phyloP scores from a whole-genome alignment of 352 stramenopile genomes.

The Phytophthora aleatoria region DNA sequence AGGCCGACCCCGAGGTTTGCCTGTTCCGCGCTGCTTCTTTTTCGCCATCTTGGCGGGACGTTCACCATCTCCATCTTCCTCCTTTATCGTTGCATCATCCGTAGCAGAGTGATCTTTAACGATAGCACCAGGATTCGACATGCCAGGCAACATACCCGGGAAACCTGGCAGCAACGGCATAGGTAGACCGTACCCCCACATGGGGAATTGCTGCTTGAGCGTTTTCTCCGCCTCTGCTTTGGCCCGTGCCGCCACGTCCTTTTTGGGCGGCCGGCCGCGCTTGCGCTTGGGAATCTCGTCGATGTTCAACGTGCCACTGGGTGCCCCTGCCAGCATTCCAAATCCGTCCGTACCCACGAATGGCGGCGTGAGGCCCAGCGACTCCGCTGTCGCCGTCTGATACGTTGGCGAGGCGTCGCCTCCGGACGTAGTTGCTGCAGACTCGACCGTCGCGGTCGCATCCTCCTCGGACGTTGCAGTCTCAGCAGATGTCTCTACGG shows the following conservation, averaged over 20 bases:
- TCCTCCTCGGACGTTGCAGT: slow-evolving; percentile 8
- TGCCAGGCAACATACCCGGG: slow-evolving; percentile 36
- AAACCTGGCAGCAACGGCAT: slow-evolving; percentile 59
- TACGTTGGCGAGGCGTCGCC: slow-evolving; percentile 31
- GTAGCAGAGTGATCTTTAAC: slow-evolving; percentile 36
- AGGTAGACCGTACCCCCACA: slow-evolving; percentile 65
- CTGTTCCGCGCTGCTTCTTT: slow-evolving; percentile 78
- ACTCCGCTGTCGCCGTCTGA: slow-evolving; percentile 29
- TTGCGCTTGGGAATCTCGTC: slow-evolving; percentile 74
- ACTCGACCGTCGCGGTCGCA: slow-evolving; percentile 1
- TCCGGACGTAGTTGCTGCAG: slow-evolving; percentile 2
- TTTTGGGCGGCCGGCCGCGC: slow-evolving; percentile 68
- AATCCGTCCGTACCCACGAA: slow-evolving; percentile 35
- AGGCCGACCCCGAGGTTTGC: slow-evolving; percentile 71
- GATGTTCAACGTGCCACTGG: slow-evolving; percentile 29
- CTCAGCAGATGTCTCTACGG: slow-evolving; percentile 1
- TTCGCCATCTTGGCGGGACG: slow-evolving; percentile 56
- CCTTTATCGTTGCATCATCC: slow-evolving; percentile 28
- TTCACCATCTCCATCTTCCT: slow-evolving; percentile 35
- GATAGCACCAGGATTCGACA: slow-evolving; percentile 36
- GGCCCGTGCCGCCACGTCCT: slow-evolving; percentile 56
- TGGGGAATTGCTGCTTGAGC: slow-evolving; percentile 72
- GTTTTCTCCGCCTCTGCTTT: slow-evolving; percentile 57
- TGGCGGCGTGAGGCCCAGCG: slow-evolving; percentile 30
- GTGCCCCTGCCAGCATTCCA: slow-evolving; percentile 34